Conservation (phyloP, 768 basidiomycete species). For the Strobilomyces echinocephalus region DNA sequence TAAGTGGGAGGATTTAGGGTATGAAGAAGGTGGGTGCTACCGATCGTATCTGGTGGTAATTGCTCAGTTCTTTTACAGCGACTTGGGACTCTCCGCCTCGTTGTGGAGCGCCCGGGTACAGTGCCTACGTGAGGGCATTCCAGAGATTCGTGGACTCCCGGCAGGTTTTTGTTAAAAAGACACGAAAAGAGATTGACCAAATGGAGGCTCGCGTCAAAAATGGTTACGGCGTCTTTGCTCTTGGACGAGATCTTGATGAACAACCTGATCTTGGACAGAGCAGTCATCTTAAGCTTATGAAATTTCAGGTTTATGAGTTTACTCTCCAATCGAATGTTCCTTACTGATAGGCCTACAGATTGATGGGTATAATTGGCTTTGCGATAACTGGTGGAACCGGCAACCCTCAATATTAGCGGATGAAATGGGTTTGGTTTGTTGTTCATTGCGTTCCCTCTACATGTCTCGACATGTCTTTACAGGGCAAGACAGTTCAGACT, state of each 20-base stretch:
- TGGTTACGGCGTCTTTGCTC: conserved; percentile 47
- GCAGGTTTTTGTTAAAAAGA: conserved; percentile 51
- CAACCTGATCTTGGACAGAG: conserved; percentile 69
- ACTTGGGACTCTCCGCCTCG: conserved; percentile 90
- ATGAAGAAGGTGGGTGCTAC: conserved; percentile 70
- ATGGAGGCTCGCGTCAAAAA: conserved; percentile 55
- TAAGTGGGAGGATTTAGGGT: conserved; percentile 93
- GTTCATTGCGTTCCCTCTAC: background rate
- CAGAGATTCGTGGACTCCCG: conserved; percentile 59
- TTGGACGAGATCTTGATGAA: conserved; percentile 38
- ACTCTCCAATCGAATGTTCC: background rate
- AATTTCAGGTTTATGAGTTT: conserved; percentile 64
- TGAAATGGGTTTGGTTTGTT: conserved; percentile 87
- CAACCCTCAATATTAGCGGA: conserved; percentile 91
- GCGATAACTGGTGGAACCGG: conserved; percentile 81
- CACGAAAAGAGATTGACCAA: conserved; percentile 35
- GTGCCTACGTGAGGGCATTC: conserved; percentile 66
- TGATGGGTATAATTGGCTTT: conserved; percentile 81
- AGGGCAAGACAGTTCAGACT: conserved; percentile 94
- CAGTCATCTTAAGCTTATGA: conserved; percentile 65
- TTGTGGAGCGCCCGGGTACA: conserved; percentile 49
- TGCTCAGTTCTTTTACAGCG: conserved; percentile 41
- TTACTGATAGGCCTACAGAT: conserved; percentile 40
- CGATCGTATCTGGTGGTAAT: background rate
- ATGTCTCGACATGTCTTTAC: conserved; percentile 8